Conservation (phyloP, 768 basidiomycete genomes). For the Tylopilus sp. region DNA sequence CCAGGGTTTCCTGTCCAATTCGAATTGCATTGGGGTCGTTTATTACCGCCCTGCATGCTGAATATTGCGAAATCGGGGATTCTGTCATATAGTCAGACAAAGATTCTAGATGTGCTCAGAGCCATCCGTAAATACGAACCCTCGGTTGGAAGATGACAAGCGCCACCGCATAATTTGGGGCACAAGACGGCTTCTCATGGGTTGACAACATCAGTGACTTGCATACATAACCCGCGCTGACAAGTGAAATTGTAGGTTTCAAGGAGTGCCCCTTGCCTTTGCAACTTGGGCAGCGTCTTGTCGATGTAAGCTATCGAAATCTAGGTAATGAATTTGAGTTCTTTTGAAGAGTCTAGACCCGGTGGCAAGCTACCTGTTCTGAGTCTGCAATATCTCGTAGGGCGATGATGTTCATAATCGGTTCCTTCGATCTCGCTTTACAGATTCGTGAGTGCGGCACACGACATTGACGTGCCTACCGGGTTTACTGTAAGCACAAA, state of each 20-base stretch:
- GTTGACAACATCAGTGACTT: slow-evolving; percentile 39
- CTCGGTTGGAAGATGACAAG: slow-evolving; percentile 59
- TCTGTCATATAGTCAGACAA: slow-evolving; percentile 37
- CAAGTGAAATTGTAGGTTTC: slow-evolving; percentile 83
- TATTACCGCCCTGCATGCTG: slow-evolving; percentile 49
- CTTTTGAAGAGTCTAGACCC: background rate
- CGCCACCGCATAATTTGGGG: slow-evolving; percentile 63
- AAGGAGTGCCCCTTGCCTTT: slow-evolving; percentile 53
- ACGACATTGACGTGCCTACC: too few species aligned
- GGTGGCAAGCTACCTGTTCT: slow-evolving; percentile 58
- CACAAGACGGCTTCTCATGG: slow-evolving; percentile 68
- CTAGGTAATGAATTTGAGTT: slow-evolving; percentile 35
- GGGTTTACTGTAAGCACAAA: too few species aligned
- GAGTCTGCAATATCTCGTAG: slow-evolving; percentile 57
- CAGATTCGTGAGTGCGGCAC: too few species aligned
- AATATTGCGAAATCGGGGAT: slow-evolving; percentile 45
- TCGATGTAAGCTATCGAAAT: slow-evolving; percentile 85
- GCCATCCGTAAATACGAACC: slow-evolving; percentile 37
- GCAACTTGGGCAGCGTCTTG: slow-evolving; percentile 59
- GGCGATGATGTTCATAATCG: slow-evolving; percentile 69
- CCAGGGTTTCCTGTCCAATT: slow-evolving; percentile 69
- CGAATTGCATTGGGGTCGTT: slow-evolving; percentile 58
- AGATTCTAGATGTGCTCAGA: background rate
- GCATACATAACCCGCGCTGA: slow-evolving; percentile 55
- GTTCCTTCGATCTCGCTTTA: slow-evolving; percentile 40